Percentiles rank a stretch among this genome's conserved stretches.
These are phyloP conservation scores for Canariomyces notabilis DNA, from an alignment of 2,329 filamentous ascomycete genomes.

Conservation along the genomic window DNA sequence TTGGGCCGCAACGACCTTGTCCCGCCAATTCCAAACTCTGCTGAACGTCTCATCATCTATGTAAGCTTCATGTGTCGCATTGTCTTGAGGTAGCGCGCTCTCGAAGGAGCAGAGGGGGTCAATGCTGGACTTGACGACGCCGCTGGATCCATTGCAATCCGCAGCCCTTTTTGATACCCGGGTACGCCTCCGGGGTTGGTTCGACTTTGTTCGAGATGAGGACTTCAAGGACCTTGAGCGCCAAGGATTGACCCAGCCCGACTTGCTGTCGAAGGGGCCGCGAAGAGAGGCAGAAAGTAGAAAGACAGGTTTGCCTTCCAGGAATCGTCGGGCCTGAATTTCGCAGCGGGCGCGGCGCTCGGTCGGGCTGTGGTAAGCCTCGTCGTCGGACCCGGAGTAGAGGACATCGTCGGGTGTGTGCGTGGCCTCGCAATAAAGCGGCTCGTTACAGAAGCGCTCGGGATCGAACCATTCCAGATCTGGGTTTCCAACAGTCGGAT, in stretches of 20 bases:
- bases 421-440: conserved; percentile 44
- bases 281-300: conserved; percentile 56
- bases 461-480: conserved; percentile 15
- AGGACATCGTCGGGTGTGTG: conserved; percentile 41
- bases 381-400: conserved; percentile 53
- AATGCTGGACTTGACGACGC: conserved; percentile 4
- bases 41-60: conserved; percentile 11
- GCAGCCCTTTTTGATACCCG: not conserved
- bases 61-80: not conserved
- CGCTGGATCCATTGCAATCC: conserved; percentile 1
- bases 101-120: not conserved
- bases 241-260: conserved; percentile 57
- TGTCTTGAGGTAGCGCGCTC: not conserved
- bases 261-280: conserved; percentile 54
- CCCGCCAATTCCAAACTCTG: conserved; percentile 15
- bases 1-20: conserved; percentile 8
- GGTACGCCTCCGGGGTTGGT: not conserved
- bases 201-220: not conserved
- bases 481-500: conserved; percentile 16
- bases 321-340: conserved; percentile 51
- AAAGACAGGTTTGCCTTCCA: conserved; percentile 50
- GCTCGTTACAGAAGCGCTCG: conserved; percentile 30
- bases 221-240: conserved; percentile 26
- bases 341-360: conserved; percentile 52
- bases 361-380: conserved; percentile 44